These are phyloP conservation scores for Suillus clintonianus DNA, from an alignment of 768 basidiomycete species.

Conservation along the genomic window DNA sequence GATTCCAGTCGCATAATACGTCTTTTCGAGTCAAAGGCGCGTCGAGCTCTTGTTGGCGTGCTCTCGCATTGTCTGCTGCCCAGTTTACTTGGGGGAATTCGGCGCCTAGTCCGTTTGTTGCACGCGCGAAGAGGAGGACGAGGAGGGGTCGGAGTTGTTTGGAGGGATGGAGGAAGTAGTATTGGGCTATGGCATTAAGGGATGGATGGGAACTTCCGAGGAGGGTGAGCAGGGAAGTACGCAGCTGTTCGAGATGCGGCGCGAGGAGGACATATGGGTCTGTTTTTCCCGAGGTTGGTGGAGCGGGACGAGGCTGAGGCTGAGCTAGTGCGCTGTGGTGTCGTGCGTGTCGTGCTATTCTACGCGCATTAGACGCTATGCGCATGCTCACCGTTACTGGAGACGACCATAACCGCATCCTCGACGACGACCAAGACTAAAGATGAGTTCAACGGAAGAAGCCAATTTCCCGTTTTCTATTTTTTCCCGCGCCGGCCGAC, in stretches of 20 bases:
- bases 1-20: conserved; percentile 91
- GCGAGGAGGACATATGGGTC: conserved; percentile 76
- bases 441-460: not conserved
- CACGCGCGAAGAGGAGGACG: conserved; percentile 86
- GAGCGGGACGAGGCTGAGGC: conserved; percentile 24
- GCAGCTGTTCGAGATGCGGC: conserved; percentile 71
- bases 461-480: conserved; percentile 1
- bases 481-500: conserved; percentile 6
- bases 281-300: conserved; percentile 22
- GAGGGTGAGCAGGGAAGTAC: conserved; percentile 70
- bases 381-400: conserved; percentile 16
- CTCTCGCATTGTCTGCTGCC: conserved; percentile 60
- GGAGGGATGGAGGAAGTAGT: conserved; percentile 88
- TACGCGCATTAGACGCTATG: conserved; percentile 12
- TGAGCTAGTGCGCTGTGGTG: conserved; percentile 44
- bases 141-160: conserved; percentile 90
- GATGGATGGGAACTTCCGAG: conserved; percentile 89
- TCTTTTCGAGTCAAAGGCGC: conserved; percentile 76
- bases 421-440: conserved; percentile 11
- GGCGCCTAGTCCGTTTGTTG: conserved; percentile 86
- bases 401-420: conserved; percentile 22
- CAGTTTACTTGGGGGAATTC: conserved; percentile 62
- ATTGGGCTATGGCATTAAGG: conserved; percentile 84
- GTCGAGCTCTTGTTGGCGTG: conserved; percentile 66
- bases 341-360: conserved; percentile 22